Percentiles rank a stretch among this genome's conserved stretches.
These are phyloP conservation scores for Cytospora chrysosperma DNA, from an alignment of 2,329 filamentous ascomycete species.

Conservation along the genomic window DNA sequence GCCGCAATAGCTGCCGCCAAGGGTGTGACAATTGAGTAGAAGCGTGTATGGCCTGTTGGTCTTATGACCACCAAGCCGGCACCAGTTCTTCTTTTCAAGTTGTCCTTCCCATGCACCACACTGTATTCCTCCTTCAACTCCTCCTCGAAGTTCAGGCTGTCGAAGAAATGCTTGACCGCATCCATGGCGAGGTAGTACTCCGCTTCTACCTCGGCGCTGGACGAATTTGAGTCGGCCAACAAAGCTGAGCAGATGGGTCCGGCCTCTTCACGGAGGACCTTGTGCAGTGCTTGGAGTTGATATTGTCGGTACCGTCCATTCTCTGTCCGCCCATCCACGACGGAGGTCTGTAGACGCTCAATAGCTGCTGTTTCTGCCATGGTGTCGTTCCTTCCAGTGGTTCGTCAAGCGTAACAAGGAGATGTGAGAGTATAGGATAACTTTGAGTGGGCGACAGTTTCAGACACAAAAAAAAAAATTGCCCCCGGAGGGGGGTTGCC, in stretches of 20 bases:
- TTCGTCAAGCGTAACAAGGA: background rate
- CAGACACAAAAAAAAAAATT: background rate
- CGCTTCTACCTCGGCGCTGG: slow-evolving; percentile 34
- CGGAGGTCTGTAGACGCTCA: slow-evolving; percentile 34
- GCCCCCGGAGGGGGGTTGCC: no score
- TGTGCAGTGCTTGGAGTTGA: slow-evolving; percentile 39
- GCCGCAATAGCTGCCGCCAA: slow-evolving; percentile 37
- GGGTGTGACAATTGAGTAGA: slow-evolving; percentile 35
- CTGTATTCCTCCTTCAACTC: slow-evolving; percentile 34
- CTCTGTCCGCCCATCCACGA: slow-evolving; percentile 39
- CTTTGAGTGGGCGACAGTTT: background rate
- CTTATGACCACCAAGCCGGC: slow-evolving; percentile 35
- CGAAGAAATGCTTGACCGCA: slow-evolving; percentile 32
- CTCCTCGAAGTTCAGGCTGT: slow-evolving; percentile 30
- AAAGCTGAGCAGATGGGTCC: slow-evolving; percentile 35
- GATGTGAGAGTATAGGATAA: background rate
- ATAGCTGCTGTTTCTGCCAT: slow-evolving; percentile 25
- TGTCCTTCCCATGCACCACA: slow-evolving; percentile 30
- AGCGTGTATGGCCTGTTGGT: slow-evolving; percentile 32
- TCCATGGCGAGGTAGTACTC: slow-evolving; percentile 35
- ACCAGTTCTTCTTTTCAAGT: slow-evolving; percentile 25
- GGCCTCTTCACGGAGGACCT: slow-evolving; percentile 31
- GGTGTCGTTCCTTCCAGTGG: background rate
- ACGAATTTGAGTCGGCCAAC: slow-evolving; percentile 31
- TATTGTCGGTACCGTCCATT: slow-evolving; percentile 39